Percentiles rank a stretch among this genome's conserved stretches.
Evolutionary conservation across 768 basidiomycete genomes (phyloP).

Genomic region (Amanita fuliginea): DNA sequence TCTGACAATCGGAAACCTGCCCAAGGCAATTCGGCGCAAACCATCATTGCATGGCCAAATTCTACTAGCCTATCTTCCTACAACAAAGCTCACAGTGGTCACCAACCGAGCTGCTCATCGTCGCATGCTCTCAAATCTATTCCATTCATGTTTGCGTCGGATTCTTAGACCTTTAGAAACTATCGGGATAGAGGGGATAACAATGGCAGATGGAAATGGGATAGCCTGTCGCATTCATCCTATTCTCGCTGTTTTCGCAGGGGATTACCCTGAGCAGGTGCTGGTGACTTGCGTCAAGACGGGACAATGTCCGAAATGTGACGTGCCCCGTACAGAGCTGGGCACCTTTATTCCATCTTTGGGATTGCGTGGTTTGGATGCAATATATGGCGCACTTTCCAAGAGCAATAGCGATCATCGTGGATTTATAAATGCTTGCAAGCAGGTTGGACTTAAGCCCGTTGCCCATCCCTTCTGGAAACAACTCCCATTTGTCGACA

Average conservation of each 20-base stretch:
- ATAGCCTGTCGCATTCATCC: neutral
- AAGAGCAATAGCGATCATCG: neutral
- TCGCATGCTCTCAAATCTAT: slow-evolving; percentile 17
- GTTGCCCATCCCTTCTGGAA: slow-evolving; percentile 15
- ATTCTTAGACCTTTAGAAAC: neutral
- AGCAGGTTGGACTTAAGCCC: slow-evolving; percentile 6
- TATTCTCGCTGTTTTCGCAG: slow-evolving; percentile 3
- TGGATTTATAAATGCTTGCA: slow-evolving; percentile 5
- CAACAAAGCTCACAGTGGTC: slow-evolving; percentile 20
- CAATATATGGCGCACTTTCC: neutral
- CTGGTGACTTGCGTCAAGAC: slow-evolving; percentile 9
- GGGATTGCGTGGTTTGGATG: neutral
- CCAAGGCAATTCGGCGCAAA: slow-evolving; percentile 26
- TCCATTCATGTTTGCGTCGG: slow-evolving; percentile 6
- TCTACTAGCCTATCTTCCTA: slow-evolving; percentile 29
- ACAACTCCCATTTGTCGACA: slow-evolving; percentile 21
- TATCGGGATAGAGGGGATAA: neutral
- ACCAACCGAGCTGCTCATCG: slow-evolving; percentile 14
- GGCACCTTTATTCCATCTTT: neutral
- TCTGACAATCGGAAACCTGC: slow-evolving; percentile 35
- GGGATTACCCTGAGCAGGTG: slow-evolving; percentile 15
- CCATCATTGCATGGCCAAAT: slow-evolving; percentile 22
- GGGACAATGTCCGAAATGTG: slow-evolving; percentile 9
- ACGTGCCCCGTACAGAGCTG: neutral
- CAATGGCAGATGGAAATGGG: neutral